phyloP scores from a whole-genome alignment of 371 early-diverging fungal species.

The Fennellomyces sp. region DNA sequence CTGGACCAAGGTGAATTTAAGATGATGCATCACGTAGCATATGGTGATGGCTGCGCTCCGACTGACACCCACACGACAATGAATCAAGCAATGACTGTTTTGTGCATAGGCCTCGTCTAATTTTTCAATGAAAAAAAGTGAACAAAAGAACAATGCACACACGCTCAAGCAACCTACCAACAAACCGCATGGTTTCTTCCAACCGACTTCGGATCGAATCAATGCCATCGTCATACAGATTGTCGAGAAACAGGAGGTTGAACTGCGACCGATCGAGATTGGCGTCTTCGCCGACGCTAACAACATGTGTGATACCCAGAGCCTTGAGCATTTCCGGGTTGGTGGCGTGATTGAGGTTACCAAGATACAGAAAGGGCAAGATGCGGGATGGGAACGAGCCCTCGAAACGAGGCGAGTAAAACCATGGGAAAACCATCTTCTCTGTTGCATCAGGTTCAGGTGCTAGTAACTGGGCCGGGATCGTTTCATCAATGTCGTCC shows the following conservation, averaged over 20 bases:
- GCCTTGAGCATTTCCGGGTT: slow-evolving; percentile 63
- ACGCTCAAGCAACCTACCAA: slow-evolving; percentile 46
- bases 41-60: slow-evolving; percentile 70
- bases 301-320: slow-evolving; percentile 60
- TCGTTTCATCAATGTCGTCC: slow-evolving; percentile 13
- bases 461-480: slow-evolving; percentile 4
- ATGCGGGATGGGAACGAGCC: slow-evolving; percentile 70
- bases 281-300: slow-evolving; percentile 68
- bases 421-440: slow-evolving; percentile 48
- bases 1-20: slow-evolving; percentile 51
- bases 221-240: slow-evolving; percentile 70
- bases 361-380: slow-evolving; percentile 64
- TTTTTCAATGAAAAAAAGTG: neutral
- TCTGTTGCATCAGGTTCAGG: slow-evolving; percentile 17
- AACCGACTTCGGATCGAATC: slow-evolving; percentile 58
- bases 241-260: slow-evolving; percentile 50
- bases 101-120: slow-evolving; percentile 38
- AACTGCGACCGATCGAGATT: slow-evolving; percentile 37
- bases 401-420: slow-evolving; percentile 64
- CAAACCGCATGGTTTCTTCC: slow-evolving; percentile 52
- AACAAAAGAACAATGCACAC: neutral
- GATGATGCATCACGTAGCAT: slow-evolving; percentile 65
- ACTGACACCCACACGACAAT: slow-evolving; percentile 72
- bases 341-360: slow-evolving; percentile 69
- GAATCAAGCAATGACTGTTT: slow-evolving; percentile 48